Evolutionary conservation across 305 asterid species (phyloP).

Genomic region (Fraxinus nigra): DNA sequence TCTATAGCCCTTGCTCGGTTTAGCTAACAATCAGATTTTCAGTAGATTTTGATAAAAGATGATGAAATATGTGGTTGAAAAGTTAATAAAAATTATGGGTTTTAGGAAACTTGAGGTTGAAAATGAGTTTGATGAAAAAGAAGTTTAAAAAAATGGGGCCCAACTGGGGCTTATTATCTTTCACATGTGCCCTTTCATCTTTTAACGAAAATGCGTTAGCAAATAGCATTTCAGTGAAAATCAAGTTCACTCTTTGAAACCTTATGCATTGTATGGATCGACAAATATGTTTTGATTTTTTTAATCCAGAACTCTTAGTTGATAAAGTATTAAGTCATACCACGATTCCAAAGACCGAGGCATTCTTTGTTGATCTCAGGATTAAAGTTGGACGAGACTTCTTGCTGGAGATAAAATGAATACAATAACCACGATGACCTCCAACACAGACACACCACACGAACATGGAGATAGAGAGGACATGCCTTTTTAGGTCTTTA

Average conservation of each 20-base stretch:
- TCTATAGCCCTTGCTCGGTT: neutral
- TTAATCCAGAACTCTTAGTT: neutral
- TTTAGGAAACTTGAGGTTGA: neutral
- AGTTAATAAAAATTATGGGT: neutral
- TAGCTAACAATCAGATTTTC: neutral
- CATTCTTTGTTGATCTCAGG: neutral
- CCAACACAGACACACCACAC: neutral
- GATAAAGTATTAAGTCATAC: neutral
- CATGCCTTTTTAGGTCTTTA: neutral
- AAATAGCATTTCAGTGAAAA: neutral
- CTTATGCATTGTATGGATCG: neutral
- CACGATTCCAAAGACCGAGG: neutral
- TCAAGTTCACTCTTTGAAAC: neutral
- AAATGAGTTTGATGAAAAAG: neutral
- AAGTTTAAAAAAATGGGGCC: neutral
- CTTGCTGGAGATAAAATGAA: neutral
- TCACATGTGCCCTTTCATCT: neutral
- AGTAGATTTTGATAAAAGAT: neutral
- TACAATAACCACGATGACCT: neutral
- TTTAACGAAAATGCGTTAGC: neutral
- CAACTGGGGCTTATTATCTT: neutral
- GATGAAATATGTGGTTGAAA: neutral
- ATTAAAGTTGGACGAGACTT: neutral
- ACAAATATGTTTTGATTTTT: neutral
- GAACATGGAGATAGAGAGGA: neutral